phyloP scores from a whole-genome alignment of 2,329 filamentous ascomycete genomes.

The Epichloe coenophiala region DNA sequence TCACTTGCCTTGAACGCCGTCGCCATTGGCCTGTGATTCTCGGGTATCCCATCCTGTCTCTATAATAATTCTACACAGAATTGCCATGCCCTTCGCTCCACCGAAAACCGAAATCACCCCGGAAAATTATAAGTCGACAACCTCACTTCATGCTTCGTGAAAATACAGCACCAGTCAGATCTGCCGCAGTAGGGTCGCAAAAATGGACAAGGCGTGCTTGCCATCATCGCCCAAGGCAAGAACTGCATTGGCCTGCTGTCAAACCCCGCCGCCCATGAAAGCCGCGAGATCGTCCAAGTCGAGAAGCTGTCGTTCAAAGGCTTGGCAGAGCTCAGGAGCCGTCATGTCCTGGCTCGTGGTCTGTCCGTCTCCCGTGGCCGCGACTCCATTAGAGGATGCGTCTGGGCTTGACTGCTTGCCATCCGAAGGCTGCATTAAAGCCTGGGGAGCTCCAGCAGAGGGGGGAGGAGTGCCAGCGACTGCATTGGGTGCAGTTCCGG shows the following conservation, averaged over 20 bases:
- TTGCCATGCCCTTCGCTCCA: not conserved
- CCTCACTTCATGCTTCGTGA: not conserved
- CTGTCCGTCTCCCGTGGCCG: slow-evolving; percentile 19
- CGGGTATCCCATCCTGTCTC: slow-evolving; percentile 2
- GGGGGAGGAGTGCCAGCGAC: slow-evolving; percentile 28
- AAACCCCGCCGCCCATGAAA: slow-evolving; percentile 50
- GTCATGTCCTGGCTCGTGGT: slow-evolving; percentile 39
- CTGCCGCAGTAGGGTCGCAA: too few species aligned
- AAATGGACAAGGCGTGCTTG: too few species aligned
- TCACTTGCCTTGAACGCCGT: slow-evolving; percentile 2
- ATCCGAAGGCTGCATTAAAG: slow-evolving; percentile 15
- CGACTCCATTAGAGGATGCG: slow-evolving; percentile 17
- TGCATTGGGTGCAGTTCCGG: slow-evolving; percentile 33
- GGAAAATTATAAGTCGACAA: not conserved
- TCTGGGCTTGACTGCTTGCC: slow-evolving; percentile 25
- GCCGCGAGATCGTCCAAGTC: slow-evolving; percentile 48
- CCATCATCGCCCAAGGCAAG: too few species aligned
- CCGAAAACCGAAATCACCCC: not conserved
- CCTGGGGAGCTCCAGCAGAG: slow-evolving; percentile 13
- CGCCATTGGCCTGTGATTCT: not conserved
- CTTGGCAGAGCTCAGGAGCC: slow-evolving; percentile 41
- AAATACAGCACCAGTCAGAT: not conserved
- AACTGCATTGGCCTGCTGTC: not conserved
- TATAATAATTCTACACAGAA: slow-evolving; percentile 2
- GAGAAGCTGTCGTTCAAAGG: slow-evolving; percentile 46